These are phyloP conservation scores for Daldinia caldariorum DNA, from an alignment of 495 filamentous ascomycete genomes.

Conservation along the genomic window DNA sequence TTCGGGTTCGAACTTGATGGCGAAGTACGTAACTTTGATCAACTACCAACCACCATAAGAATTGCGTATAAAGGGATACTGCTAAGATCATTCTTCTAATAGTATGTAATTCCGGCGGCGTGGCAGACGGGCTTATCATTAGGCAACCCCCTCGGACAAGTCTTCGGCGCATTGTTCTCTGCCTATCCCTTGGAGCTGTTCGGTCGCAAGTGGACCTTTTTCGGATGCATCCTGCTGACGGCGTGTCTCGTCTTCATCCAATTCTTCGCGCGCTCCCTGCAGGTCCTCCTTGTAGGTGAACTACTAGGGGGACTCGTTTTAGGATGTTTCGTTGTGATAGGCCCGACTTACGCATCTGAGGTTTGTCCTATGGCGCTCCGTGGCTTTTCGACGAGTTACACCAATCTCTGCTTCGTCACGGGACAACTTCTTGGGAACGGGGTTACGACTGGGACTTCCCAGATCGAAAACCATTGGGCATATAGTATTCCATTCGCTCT, in stretches of 20 bases:
- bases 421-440: conserved; percentile 68
- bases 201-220: conserved; percentile 58
- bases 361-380: conserved; percentile 68
- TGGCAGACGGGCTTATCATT: conserved; percentile 61
- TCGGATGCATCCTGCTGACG: conserved; percentile 53
- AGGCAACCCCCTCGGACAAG: conserved; percentile 58
- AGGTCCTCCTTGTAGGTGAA: conserved; percentile 60
- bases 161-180: conserved; percentile 58
- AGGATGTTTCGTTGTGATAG: conserved; percentile 64
- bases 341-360: conserved; percentile 71
- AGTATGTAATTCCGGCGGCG: conserved; percentile 54
- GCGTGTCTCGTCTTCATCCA: conserved; percentile 64
- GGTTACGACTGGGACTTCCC: conserved; percentile 60
- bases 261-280: conserved; percentile 62
- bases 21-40: conserved; percentile 42
- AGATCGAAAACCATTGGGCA: conserved; percentile 55
- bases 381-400: conserved; percentile 65
- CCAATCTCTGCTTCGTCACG: conserved; percentile 75
- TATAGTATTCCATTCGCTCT: conserved; percentile 69
- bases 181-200: conserved; percentile 59
- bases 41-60: neutral
- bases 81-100: neutral
- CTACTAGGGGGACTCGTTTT: conserved; percentile 63
- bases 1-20: conserved; percentile 53
- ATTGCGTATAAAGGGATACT: neutral